Conservation (phyloP, 192 early-diverging fungal genomes). For the Mortierella claussenii region DNA sequence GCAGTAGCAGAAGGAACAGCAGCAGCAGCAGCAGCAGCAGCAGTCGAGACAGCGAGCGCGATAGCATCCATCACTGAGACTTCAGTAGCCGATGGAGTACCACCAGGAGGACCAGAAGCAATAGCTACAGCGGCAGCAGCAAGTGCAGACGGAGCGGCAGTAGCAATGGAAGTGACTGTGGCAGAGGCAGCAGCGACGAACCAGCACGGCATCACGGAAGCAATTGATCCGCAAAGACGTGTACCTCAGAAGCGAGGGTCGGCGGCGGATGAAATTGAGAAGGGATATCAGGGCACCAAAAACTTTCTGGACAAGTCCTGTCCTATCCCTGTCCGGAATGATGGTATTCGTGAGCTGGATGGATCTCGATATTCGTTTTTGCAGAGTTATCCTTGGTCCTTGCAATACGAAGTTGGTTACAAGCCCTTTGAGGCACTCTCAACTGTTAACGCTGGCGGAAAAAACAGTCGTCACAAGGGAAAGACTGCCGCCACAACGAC, state of each 20-base stretch:
- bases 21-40: background rate
- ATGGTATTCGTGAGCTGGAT: constrained; percentile 17
- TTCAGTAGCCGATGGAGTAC: too few relatives aligned
- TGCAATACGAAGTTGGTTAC: constrained; percentile 25
- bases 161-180: background rate
- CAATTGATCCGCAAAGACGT: background rate
- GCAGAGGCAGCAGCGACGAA: background rate
- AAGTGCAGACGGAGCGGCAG: background rate
- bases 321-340: constrained; percentile 24
- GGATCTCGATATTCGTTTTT: constrained; percentile 30
- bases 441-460: background rate
- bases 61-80: too few relatives aligned
- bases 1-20: background rate
- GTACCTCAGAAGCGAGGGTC: background rate
- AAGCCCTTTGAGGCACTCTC: constrained; percentile 1
- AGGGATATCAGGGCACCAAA: constrained; percentile 27
- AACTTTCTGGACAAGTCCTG: constrained; percentile 48
- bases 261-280: constrained; percentile 14
- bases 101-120: too few relatives aligned
- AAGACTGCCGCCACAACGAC: too few relatives aligned
- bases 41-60: background rate
- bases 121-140: background rate
- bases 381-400: constrained; percentile 35
- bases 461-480: too few relatives aligned
- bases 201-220: background rate